A percentile compares a stretch with the other conserved stretches of the same genome.
Conservation (phyloP, 2,329 filamentous ascomycete genomes). For the Fusarium setosum region DNA sequence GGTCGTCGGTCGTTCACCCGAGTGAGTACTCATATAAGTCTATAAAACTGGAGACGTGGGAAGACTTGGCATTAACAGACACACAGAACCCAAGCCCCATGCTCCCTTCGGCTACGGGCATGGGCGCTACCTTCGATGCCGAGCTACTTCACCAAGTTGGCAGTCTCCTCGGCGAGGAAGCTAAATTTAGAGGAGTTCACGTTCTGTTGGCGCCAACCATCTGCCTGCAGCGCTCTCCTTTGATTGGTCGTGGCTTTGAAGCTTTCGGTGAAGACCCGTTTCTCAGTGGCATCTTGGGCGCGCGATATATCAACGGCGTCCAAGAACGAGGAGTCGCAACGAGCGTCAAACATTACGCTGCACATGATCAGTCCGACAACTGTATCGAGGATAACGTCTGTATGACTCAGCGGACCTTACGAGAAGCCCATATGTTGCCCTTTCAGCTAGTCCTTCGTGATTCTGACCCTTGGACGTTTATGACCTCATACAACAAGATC, state of each 20-base stretch:
- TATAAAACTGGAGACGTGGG: background rate
- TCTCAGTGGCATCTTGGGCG: constrained; percentile 51
- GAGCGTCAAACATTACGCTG: constrained; percentile 56
- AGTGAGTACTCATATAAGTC: background rate
- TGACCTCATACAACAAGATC: constrained; percentile 47
- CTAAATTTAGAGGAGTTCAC: constrained; percentile 71
- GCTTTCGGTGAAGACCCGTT: constrained; percentile 55
- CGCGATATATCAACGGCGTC: constrained; percentile 48
- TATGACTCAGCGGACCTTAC: constrained; percentile 33
- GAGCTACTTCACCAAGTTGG: constrained; percentile 68
- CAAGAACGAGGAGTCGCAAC: constrained; percentile 52
- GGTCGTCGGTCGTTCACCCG: constrained; percentile 34
- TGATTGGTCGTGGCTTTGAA: constrained; percentile 57
- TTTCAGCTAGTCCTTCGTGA: constrained; percentile 53
- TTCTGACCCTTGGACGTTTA: constrained; percentile 51
- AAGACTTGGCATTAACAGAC: background rate
- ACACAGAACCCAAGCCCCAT: constrained; percentile 53
- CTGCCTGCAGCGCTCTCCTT: constrained; percentile 55
- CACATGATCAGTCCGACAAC: constrained; percentile 50
- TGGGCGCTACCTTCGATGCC: constrained; percentile 72
- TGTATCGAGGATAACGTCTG: constrained; percentile 38
- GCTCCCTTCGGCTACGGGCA: constrained; percentile 42
- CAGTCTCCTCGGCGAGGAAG: constrained; percentile 65
- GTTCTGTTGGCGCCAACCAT: constrained; percentile 59
- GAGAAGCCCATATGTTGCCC: constrained; percentile 46